Base-by-base conservation (phyloP, 345 rosid genomes). In the Punica granatum region DNA sequence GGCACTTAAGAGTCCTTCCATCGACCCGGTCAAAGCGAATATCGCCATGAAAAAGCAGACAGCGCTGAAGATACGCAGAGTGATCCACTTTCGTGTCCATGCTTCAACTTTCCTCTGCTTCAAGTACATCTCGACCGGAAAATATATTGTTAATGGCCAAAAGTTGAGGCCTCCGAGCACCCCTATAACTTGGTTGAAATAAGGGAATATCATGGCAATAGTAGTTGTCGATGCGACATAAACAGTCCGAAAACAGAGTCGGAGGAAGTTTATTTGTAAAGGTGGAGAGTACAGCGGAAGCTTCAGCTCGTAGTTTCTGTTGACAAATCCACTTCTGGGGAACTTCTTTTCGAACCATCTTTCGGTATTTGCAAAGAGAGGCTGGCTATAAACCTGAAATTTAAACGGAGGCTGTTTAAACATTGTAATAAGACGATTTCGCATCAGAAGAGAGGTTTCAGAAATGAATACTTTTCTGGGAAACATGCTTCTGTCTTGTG, bases 131-230 rank as follows among this genome's bases (percentile, higher is more conserved):
- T 84, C 85, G 77, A 88, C 87, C 0, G 98, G 98, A 46, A 90
- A 92, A 77, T 86, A 83, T 61, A 90, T 86, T 1, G 88, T 65
- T 39, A 90, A 72, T 8, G 96, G 92, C 96, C 95, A 90, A 49
- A 88, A 92, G 31, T 68, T 80, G 36, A 88, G 25, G 0, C 85
- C 95, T 9, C 95, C 96, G 30, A 90, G 37, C 23, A 85, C 74
- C 69, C 92, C 98, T 10, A 92, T 37, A 33, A 90, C 85, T 73
- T 85, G 84, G 79, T 92, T 90, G 84, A 92, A 90, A 79, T 83
- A 92, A 9, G 96, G 96, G 72, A 92, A 88, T 35, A 76, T 0
- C 68, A 85, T 68, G 10, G 91, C 81, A 18, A 86, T 76, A 9
- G 54, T 78, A 1, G 86, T 88, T 32, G 86, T 83, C 0, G 83